Conservation (phyloP, 306 rosid species). For the Quercus wislizeni region DNA sequence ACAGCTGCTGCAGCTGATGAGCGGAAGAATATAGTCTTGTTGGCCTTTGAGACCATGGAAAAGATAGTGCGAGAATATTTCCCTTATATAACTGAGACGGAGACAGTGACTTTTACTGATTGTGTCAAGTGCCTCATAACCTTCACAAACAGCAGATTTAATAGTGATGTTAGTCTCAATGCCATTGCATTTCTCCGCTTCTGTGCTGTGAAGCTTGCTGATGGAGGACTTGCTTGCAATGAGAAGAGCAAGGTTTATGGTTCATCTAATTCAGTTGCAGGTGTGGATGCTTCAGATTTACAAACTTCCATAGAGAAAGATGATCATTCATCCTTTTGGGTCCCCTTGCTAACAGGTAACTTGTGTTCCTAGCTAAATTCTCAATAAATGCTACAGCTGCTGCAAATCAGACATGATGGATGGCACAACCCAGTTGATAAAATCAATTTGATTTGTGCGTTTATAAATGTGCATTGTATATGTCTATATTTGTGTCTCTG, state of each 20-base stretch:
- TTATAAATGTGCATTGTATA: neutral
- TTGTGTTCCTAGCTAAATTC: conserved; percentile 22
- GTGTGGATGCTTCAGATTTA: conserved; percentile 39
- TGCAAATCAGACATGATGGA: neutral
- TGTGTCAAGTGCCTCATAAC: conserved; percentile 95
- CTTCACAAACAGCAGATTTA: conserved; percentile 94
- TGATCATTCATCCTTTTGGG: conserved; percentile 83
- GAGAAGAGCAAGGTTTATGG: conserved; percentile 50
- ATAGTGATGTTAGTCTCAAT: conserved; percentile 98
- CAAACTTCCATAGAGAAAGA: conserved; percentile 59
- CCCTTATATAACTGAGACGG: conserved; percentile 99
- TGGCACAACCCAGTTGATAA: neutral
- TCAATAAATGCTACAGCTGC: neutral
- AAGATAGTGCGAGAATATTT: conserved; percentile 96
- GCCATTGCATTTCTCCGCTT: conserved; percentile 99
- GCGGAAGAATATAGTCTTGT: conserved; percentile 80
- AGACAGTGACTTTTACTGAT: conserved; percentile 87
- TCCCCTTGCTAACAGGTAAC: conserved; percentile 89
- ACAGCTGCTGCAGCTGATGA: conserved; percentile 97
- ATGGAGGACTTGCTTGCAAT: conserved; percentile 87
- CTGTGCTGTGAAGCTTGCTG: conserved; percentile 98
- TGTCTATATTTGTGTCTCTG: neutral
- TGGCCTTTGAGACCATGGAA: conserved; percentile 99
- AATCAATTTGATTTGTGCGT: neutral
- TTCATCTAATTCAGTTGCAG: conserved; percentile 35